Conservation (phyloP, 2,329 filamentous ascomycete genomes). For the Chaetothyriales sp. region DNA sequence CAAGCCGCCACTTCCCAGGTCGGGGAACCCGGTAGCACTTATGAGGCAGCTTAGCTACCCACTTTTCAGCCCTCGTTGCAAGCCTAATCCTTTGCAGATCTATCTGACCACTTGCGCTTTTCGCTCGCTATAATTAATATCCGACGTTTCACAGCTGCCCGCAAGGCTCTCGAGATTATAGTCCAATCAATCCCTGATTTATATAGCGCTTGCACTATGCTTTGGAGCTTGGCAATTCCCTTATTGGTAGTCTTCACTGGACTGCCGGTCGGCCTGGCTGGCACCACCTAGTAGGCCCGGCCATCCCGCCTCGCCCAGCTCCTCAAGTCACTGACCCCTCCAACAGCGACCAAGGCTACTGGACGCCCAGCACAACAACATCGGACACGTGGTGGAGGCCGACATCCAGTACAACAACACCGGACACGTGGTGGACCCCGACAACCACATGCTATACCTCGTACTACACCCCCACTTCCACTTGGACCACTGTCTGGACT, state of each 20-base stretch:
- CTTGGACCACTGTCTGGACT: slow-evolving; percentile 11
- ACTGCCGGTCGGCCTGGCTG: neutral
- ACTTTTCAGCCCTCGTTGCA: too few relatives aligned
- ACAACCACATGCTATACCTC: slow-evolving; percentile 14
- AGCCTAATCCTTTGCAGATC: neutral
- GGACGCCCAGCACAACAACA: slow-evolving; percentile 1
- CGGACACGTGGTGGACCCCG: slow-evolving; percentile 7
- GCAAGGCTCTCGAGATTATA: too few relatives aligned
- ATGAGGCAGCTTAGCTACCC: too few relatives aligned
- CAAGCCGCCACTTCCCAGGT: too few relatives aligned
- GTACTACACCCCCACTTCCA: slow-evolving; percentile 10
- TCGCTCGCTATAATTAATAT: neutral
- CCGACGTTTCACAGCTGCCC: neutral
- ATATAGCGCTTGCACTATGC: neutral
- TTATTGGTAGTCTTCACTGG: neutral
- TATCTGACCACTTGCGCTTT: neutral
- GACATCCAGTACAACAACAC: slow-evolving; percentile 1
- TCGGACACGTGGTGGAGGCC: neutral
- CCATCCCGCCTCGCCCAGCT: neutral
- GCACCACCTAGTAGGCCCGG: neutral
- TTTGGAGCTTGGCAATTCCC: neutral
- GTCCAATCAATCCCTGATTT: neutral
- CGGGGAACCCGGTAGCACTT: too few relatives aligned
- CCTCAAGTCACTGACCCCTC: neutral
- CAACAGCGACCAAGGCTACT: slow-evolving; percentile 11